Percentiles rank a stretch among this genome's conserved stretches.
Evolutionary conservation across 1,284 basidiomycete genomes (phyloP).

Genomic region (Pseudozyma tsukubaensis): DNA sequence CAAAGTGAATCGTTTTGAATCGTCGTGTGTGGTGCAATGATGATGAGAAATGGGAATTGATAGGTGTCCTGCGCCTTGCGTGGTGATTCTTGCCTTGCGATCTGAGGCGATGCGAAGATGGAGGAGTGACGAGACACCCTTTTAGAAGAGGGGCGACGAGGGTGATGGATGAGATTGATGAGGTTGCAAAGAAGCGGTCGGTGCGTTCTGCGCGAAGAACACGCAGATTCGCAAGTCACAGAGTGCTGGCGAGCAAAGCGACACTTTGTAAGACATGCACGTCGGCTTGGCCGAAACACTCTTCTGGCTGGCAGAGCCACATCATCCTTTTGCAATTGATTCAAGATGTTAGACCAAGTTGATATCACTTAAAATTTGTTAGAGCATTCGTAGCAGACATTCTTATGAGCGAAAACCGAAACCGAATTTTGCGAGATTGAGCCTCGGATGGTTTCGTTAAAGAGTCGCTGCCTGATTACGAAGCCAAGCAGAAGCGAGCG

Average conservation of each 20-base stretch:
- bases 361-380: not conserved
- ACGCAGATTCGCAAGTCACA: not conserved
- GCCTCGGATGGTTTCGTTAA: not conserved
- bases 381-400: not conserved
- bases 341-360: slow-evolving; percentile 9
- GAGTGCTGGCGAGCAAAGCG: not conserved
- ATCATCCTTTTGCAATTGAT: slow-evolving; percentile 1
- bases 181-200: slow-evolving; percentile 9
- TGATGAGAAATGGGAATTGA: too few relatives aligned
- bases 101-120: too few relatives aligned
- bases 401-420: not conserved
- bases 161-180: slow-evolving; percentile 5
- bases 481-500: slow-evolving; percentile 3
- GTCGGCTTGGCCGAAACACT: too few relatives aligned
- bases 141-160: slow-evolving; percentile 2
- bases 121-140: too few relatives aligned
- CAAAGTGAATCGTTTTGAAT: not conserved
- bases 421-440: not conserved
- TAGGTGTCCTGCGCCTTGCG: too few relatives aligned
- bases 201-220: slow-evolving; percentile 12
- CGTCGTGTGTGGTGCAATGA: too few relatives aligned
- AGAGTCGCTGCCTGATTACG: slow-evolving; percentile 8
- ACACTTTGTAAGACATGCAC: too few relatives aligned
- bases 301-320: slow-evolving; percentile 8
- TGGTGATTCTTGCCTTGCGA: too few relatives aligned